Base-by-base conservation (phyloP, 1,284 basidiomycete genomes). In the Papiliotrema terrestris region DNA sequence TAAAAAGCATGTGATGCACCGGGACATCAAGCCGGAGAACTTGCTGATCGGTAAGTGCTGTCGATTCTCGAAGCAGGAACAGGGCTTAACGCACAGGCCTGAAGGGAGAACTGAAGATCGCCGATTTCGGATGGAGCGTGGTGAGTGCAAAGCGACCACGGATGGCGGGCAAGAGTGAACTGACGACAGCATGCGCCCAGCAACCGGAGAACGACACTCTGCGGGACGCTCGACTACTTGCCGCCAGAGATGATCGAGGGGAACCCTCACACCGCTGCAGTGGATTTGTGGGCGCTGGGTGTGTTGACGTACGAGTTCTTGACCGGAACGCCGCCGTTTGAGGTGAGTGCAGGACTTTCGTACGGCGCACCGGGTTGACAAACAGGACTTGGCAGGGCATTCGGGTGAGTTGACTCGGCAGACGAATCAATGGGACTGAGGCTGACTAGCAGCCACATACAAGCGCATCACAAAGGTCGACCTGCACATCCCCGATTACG, bases 21-120 rank as follows among this genome's bases (percentile, higher is more conserved):
- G 96, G 23, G 96, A 99, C 70, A 99, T 98, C 80, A 99, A 98
- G 77, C 96, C 96, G 0, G 96, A 98, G 78, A 99, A 99, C 73
- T 78, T 99, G 49, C 82, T 99, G 8, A 80, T 99, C 9, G 95
- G 94, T 15, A 51, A 51, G 62, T 47, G 3, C n/a, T 11, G 14
- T 23, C 13, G 35, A 19, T 8, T 3, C 32, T 26, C 25, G 19
- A 14, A n/a, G 26, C 26, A 13, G 25, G 17, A 37, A 8, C 25
- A 17, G 15, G n/a, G 45, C 57, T 57, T 45, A 6, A 20, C 29
- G 3, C 49, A 3, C 51, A 67, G 66, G 66, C 17, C 85, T 98
- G 67, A 90, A 93, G 62, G 96, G 95, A 44, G 95, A 98, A 73
- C 81, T 99, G 61, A 98, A 99, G 82, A 97, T 99, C 61, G 96